Percentiles rank a stretch among this genome's conserved stretches.
These are phyloP conservation scores for Mycena vitilis DNA, from an alignment of 768 basidiomycete genomes.

Conservation along the genomic window DNA sequence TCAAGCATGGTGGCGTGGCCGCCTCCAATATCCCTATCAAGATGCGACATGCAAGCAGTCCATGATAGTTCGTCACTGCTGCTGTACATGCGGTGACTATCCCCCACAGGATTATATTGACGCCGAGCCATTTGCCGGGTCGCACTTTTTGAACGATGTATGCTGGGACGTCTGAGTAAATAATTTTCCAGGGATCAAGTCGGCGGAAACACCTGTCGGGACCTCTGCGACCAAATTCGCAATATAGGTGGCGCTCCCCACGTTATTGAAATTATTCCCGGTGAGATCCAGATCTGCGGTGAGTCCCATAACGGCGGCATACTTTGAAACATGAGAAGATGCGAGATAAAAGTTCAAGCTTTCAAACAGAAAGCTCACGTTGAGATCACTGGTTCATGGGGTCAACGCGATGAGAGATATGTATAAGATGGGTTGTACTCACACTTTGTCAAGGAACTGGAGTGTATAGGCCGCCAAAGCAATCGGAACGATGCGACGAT, in stretches of 20 bases:
- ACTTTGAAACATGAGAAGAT: conserved; percentile 11
- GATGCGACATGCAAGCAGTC: conserved; percentile 28
- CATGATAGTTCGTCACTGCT: conserved; percentile 32
- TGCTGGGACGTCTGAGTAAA: not conserved
- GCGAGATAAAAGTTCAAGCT: no score
- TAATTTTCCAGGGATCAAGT: not conserved
- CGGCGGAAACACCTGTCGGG: conserved; percentile 25
- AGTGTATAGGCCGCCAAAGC: conserved; percentile 30
- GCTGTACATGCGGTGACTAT: conserved; percentile 34
- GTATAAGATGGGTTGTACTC: not conserved
- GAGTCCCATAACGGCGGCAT: conserved; percentile 36
- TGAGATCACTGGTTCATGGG: conserved; percentile 25
- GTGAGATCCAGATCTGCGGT: conserved; percentile 28
- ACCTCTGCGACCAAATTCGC: conserved; percentile 34
- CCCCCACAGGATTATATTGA: conserved; percentile 33
- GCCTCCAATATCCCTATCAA: conserved; percentile 35
- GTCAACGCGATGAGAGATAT: not conserved
- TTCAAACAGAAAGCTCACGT: conserved; percentile 12
- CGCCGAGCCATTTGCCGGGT: conserved; percentile 34
- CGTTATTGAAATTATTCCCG: conserved; percentile 35
- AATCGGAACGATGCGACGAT: conserved; percentile 33
- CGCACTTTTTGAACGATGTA: conserved; percentile 37
- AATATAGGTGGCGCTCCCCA: conserved; percentile 34
- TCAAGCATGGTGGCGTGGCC: conserved; percentile 32
- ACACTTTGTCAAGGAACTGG: conserved; percentile 36